phyloP scores from a whole-genome alignment of 129 eudicot species.

The Mikania micrantha region DNA sequence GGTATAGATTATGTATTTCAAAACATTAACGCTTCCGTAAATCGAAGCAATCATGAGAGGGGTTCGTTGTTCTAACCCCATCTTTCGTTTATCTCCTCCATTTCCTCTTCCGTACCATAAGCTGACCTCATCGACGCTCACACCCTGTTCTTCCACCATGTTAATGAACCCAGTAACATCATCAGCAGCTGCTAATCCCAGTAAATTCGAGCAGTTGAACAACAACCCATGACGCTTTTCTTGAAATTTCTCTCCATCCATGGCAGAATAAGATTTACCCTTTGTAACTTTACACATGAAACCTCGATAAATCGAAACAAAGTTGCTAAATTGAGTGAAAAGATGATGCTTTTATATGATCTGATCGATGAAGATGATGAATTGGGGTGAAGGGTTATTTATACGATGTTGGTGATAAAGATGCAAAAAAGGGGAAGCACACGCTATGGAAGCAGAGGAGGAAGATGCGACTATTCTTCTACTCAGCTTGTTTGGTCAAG shows the following conservation, averaged over 20 bases:
- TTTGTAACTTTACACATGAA: constrained; percentile 46
- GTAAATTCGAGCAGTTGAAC: constrained; percentile 40
- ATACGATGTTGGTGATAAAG: constrained; percentile 22
- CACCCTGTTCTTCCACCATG: constrained; percentile 44
- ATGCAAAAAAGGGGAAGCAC: constrained; percentile 16
- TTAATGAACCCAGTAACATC: constrained; percentile 42
- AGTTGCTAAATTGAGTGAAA: neutral
- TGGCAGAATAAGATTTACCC: constrained; percentile 24
- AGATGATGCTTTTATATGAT: neutral
- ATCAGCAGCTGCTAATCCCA: constrained; percentile 70
- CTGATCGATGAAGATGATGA: constrained; percentile 7
- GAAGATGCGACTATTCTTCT: constrained; percentile 71
- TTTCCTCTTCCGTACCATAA: constrained; percentile 66
- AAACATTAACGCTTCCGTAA: constrained; percentile 58
- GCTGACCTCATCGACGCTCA: constrained; percentile 40
- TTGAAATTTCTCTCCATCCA: constrained; percentile 37
- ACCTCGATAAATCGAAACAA: neutral
- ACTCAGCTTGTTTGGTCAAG: constrained; percentile 40
- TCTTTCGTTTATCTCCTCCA: constrained; percentile 42
- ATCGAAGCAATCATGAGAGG: constrained; percentile 73
- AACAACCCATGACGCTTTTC: constrained; percentile 12
- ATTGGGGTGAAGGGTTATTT: constrained; percentile 7
- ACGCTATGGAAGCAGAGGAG: constrained; percentile 34
- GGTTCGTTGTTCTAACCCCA: constrained; percentile 64
- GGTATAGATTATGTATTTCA: constrained; percentile 33